These are phyloP conservation scores for Pyrrhoderma noxium DNA, from an alignment of 1,284 basidiomycete genomes.

Conservation along the genomic window DNA sequence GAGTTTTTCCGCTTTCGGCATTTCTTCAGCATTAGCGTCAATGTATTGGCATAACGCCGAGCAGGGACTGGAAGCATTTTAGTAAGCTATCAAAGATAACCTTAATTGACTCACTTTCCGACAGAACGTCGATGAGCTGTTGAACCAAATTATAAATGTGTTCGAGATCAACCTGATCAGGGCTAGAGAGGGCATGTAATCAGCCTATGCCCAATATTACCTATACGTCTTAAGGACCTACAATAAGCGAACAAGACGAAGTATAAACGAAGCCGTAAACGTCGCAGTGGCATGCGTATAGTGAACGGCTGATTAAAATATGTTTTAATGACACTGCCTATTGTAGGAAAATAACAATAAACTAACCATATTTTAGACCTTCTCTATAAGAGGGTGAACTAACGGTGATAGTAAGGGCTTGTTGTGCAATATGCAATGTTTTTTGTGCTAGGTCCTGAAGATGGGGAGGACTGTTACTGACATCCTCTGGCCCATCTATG, in stretches of 20 bases:
- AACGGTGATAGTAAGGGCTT: slow-evolving; percentile 66
- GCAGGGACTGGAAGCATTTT: slow-evolving; percentile 59
- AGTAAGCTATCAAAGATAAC: slow-evolving; percentile 11
- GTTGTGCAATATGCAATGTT: slow-evolving; percentile 63
- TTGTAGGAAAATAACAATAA: neutral
- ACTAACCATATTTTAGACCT: slow-evolving; percentile 80
- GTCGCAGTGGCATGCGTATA: slow-evolving; percentile 90
- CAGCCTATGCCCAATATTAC: neutral
- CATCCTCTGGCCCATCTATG: slow-evolving; percentile 71
- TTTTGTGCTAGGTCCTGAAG: slow-evolving; percentile 65
- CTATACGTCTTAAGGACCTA: slow-evolving; percentile 32
- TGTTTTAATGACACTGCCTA: slow-evolving; percentile 16
- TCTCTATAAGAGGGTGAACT: slow-evolving; percentile 78
- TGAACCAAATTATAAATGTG: slow-evolving; percentile 76
- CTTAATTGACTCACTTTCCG: slow-evolving; percentile 49
- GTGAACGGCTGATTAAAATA: slow-evolving; percentile 58
- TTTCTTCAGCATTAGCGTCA: slow-evolving; percentile 81
- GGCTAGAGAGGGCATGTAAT: slow-evolving; percentile 38
- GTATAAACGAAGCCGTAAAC: slow-evolving; percentile 82
- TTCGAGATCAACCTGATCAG: slow-evolving; percentile 72
- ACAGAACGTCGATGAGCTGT: slow-evolving; percentile 64
- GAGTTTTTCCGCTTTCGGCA: slow-evolving; percentile 51
- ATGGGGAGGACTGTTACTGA: slow-evolving; percentile 61
- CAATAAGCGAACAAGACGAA: slow-evolving; percentile 83
- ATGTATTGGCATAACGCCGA: slow-evolving; percentile 80